Base-by-base conservation (phyloP, 768 basidiomycete species). In the Porphyrellus cyaneotinctus region DNA sequence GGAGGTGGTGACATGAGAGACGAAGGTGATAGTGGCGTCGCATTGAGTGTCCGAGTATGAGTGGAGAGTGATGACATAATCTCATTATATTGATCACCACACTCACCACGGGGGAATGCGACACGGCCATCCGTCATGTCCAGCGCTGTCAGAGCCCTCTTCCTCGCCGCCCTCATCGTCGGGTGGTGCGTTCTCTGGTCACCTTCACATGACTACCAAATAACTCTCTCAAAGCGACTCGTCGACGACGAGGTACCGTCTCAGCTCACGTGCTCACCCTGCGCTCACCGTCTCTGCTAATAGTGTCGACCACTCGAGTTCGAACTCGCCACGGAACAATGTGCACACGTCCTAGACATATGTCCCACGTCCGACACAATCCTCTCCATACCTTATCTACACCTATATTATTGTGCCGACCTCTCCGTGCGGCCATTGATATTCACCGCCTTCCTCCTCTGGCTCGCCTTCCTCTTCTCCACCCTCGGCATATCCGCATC, bases 401-500 rank as follows among this genome's bases (percentile, higher is more conserved):
- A 74, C 35, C 61, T 68, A 15, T 93, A 91, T 67, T 93, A 85
- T 63, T 93, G 91, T 68, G 69, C 86, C 2, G 71, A 78, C 5
- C 58, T 71, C 8, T 38, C 79, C 15, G 31, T 81, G 3, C 81
- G 88, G 9, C 84, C 88, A 0, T 50, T 83, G 12, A 61, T 79
- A 4, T 91, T 93, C 69, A 58, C 65, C 3, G 82, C 75, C 36
- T 79, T 93, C 56, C 56, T 90, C 11, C 38, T 87, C 20, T 95
- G 92, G 92, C 80, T 93, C 17, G 59, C 84, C 24, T 97, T 97
- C 75, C 84, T 99, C 49, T 98, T 99, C 74, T 93, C 93, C 20
- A 95, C 90, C 32, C 86, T 97, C 32, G 94, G 94, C 5, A 97
- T 97, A 67, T 87, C 85, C 58, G 94, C 95, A 6, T 89, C 93